Conservation (phyloP, 805 yeast genomes). For the Ascoidea asiatica region DNA sequence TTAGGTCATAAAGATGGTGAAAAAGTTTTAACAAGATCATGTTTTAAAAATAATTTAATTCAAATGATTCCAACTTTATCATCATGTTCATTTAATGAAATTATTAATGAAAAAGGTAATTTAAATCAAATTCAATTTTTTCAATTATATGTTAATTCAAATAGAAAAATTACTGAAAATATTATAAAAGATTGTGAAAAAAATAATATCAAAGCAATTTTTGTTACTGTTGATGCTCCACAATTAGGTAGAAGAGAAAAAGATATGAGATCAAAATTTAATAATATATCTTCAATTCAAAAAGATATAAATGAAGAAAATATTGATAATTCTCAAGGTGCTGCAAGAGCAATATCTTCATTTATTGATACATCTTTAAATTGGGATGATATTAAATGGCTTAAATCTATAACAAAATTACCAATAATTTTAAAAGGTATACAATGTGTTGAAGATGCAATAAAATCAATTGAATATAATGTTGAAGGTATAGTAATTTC, state of each 20-base stretch:
- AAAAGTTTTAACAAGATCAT: slow-evolving; percentile 70
- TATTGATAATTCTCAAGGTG: slow-evolving; percentile 66
- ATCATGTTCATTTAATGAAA: slow-evolving; percentile 78
- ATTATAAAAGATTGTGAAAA: slow-evolving; percentile 60
- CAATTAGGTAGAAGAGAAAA: slow-evolving; percentile 85
- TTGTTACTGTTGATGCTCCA: slow-evolving; percentile 90
- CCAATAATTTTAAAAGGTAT: slow-evolving; percentile 74
- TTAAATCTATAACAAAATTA: slow-evolving; percentile 40
- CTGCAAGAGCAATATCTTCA: slow-evolving; percentile 74
- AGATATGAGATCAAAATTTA: slow-evolving; percentile 36
- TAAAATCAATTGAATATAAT: slow-evolving; percentile 60
- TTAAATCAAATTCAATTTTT: slow-evolving; percentile 69
- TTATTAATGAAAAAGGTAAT: slow-evolving; percentile 51
- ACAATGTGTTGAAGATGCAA: slow-evolving; percentile 71
- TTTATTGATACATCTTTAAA: slow-evolving; percentile 61
- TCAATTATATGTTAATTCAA: slow-evolving; percentile 74
- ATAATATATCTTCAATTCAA: slow-evolving; percentile 31
- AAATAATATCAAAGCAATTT: slow-evolving; percentile 68
- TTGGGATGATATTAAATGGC: slow-evolving; percentile 53
- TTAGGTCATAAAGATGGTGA: slow-evolving; percentile 94
- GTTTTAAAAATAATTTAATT: slow-evolving; percentile 52
- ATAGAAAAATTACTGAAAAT: slow-evolving; percentile 46
- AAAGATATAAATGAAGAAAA: slow-evolving; percentile 30
- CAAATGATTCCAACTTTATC: slow-evolving; percentile 94
- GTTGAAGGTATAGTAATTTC: slow-evolving; percentile 70